A percentile compares a stretch with the other conserved stretches of the same genome.
phyloP scores from a whole-genome alignment of 108 stramenopile species.

The Aurantiochytrium sp. region DNA sequence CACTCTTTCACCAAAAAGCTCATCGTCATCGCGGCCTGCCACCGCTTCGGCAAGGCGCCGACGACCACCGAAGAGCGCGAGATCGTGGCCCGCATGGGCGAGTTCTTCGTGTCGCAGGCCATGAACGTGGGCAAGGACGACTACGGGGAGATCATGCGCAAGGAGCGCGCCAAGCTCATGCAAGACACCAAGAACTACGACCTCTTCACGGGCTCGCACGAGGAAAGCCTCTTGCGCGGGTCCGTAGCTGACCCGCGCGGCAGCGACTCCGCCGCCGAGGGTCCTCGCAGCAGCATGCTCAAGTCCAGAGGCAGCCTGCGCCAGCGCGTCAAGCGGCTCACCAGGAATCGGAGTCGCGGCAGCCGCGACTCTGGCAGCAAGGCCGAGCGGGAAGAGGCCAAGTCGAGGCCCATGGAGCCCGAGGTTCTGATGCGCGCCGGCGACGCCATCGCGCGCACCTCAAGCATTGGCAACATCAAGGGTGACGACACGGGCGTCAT shows the following conservation, averaged over 20 bases:
- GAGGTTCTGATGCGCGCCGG: background rate
- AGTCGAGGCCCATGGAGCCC: background rate
- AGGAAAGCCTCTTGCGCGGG: background rate
- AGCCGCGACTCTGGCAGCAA: no score
- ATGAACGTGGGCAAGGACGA: background rate
- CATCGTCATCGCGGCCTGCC: background rate
- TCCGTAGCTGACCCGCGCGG: background rate
- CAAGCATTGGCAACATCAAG: background rate
- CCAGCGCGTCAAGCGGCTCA: no score
- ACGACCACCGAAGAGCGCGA: background rate
- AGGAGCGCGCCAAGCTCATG: background rate
- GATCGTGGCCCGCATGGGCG: background rate
- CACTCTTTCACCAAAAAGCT: conserved; percentile 5
- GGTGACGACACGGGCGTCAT: background rate
- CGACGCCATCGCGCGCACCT: background rate
- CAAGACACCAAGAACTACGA: background rate
- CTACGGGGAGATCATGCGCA: background rate
- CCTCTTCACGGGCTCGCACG: background rate
- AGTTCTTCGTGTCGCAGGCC: background rate
- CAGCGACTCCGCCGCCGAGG: background rate
- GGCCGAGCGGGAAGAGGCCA: background rate
- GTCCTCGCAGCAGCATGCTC: no score
- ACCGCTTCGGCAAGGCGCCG: background rate
- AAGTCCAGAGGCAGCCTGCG: no score
- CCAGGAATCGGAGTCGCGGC: no score